These are phyloP conservation scores for Carex pumila DNA, from an alignment of 176 grass and related monocot genomes.

Conservation along the genomic window DNA sequence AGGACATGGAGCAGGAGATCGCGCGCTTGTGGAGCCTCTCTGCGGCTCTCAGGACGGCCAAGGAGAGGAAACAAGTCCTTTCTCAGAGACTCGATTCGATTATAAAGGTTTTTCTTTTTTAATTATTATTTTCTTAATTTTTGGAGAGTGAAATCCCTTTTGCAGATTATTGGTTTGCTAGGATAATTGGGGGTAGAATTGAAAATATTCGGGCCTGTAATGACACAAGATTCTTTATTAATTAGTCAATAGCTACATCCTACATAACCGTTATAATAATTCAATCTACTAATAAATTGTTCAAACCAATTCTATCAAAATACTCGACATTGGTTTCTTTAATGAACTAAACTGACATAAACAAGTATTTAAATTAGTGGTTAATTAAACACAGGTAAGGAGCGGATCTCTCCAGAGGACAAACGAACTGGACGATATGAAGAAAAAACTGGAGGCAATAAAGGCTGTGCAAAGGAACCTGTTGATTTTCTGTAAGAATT, in stretches of 20 bases:
- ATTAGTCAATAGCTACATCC: neutral
- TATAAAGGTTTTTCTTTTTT: conserved; percentile 38
- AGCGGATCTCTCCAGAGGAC: conserved; percentile 36
- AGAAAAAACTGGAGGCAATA: conserved; percentile 30
- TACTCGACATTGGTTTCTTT: neutral
- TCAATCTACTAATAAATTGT: neutral
- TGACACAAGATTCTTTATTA: neutral
- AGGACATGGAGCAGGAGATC: conserved; percentile 91
- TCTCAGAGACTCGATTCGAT: conserved; percentile 44
- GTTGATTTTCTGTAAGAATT: conserved; percentile 20
- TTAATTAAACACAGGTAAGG: conserved; percentile 45
- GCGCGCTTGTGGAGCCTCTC: conserved; percentile 78
- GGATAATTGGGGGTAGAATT: neutral
- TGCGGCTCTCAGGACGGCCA: conserved; percentile 26
- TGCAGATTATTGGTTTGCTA: neutral
- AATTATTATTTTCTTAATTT: neutral
- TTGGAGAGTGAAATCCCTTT: neutral
- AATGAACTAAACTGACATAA: neutral
- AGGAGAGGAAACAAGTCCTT: conserved; percentile 53
- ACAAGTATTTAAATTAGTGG: neutral
- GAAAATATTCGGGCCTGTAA: neutral
- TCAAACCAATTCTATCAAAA: neutral
- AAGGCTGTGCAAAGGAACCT: conserved; percentile 38
- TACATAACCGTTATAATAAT: neutral
- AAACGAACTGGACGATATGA: conserved; percentile 67